Base-by-base conservation (phyloP, 805 yeast species). In the Wickerhamiella domercqiae region DNA sequence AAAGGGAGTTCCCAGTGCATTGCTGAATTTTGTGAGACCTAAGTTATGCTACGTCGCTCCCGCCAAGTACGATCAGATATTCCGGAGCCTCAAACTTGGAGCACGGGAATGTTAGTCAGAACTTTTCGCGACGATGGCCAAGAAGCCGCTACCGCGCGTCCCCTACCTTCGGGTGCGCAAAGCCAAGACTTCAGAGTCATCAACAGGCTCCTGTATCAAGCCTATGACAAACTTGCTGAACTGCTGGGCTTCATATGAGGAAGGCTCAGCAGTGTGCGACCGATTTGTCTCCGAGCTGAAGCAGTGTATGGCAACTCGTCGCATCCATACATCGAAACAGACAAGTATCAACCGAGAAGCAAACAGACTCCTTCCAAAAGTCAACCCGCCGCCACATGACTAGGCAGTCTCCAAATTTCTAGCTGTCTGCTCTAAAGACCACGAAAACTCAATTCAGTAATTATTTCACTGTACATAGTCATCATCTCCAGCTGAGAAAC, bases 221-320 rank as follows among this genome's bases (percentile, higher is more conserved):
- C 61, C 78, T 45, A 80, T 86, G 86, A 75, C 90, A 1, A 76
- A 81, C 34, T 66, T 86, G 56, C 64, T 86, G 48, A 81, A 79
- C 66, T 86, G 97, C 62, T 86, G 97, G 97, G 93, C 95, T 2
- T 80, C 95, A 18, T 80, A 82, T 60, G 87, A 93, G 35, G 93
- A 83, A 57, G 86, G 90, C 42, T 63, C 77, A 17, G 61, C 67
- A 7, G 67, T 62, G 34, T 86, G 97, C 60, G 93, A 78, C 52
- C 55, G 59, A 25, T 39, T 35, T 16, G 47, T 42, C 21, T 34
- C 29, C 26, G 82, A 80, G 43, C 68, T 84, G 54, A 81, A 81
- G 52, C 59, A 59, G 11, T 86, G 95, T 55, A 79, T 82, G 78
- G 59, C 63, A 35, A 62, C 50, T 48, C 45, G 48, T 32, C 43